These are phyloP conservation scores for Dothiorella sarmentorum DNA, from an alignment of 2,329 filamentous ascomycete species.

Conservation along the genomic window DNA sequence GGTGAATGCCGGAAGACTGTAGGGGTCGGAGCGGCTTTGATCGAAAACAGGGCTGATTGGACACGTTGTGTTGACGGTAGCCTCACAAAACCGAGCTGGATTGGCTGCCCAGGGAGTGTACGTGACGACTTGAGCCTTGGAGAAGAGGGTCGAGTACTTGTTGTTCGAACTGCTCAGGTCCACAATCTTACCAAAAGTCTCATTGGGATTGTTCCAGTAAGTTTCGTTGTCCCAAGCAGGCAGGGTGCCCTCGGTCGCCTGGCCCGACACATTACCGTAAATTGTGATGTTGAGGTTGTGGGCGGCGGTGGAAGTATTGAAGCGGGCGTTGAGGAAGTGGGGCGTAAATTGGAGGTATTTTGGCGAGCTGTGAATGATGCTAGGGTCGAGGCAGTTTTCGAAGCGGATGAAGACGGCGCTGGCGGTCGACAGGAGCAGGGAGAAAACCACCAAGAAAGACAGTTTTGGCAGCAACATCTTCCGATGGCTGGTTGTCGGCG, in stretches of 20 bases:
- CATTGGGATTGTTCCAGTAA: constrained; percentile 59
- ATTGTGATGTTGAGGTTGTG: constrained; percentile 73
- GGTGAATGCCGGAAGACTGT: constrained; percentile 66
- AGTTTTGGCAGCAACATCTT: constrained; percentile 1
- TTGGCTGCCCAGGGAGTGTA: constrained; percentile 64
- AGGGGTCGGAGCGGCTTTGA: constrained; percentile 50
- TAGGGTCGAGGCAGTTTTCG: constrained; percentile 71
- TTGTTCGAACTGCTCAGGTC: constrained; percentile 56
- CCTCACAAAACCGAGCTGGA: constrained; percentile 63
- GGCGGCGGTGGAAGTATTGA: constrained; percentile 58
- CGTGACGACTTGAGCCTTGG: constrained; percentile 69
- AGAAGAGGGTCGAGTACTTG: constrained; percentile 69
- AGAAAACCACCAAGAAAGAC: neutral
- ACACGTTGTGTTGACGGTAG: constrained; percentile 60
- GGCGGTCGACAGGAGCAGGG: neutral
- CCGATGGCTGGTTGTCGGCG: constrained; percentile 2
- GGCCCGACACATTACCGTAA: constrained; percentile 88
- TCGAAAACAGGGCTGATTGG: constrained; percentile 73
- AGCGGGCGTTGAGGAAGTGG: constrained; percentile 67
- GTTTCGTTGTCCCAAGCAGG: constrained; percentile 57
- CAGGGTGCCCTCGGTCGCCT: constrained; percentile 54
- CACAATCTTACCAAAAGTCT: constrained; percentile 73
- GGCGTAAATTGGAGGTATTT: constrained; percentile 76
- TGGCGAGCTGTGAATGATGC: constrained; percentile 57
- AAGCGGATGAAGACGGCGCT: constrained; percentile 64